phyloP scores from a whole-genome alignment of 768 basidiomycete species.

The Suillus bovinus region DNA sequence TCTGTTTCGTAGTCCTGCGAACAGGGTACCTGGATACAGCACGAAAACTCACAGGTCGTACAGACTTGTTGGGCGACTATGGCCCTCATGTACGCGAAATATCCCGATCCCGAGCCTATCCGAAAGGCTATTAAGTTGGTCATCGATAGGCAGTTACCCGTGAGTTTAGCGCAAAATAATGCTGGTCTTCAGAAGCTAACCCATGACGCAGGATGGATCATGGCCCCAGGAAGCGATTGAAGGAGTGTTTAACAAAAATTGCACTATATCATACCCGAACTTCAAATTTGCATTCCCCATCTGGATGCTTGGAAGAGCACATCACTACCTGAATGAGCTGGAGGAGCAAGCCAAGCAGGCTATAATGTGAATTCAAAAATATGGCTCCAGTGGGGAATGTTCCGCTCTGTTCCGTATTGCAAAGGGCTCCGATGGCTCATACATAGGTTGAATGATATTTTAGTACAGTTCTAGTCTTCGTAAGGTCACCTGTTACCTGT shows the following conservation, averaged over 20 bases:
- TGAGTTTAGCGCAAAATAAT: constrained; percentile 37
- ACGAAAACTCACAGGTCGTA: constrained; percentile 82
- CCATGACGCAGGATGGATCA: constrained; percentile 69
- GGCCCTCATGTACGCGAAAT: constrained; percentile 87
- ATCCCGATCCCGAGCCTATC: constrained; percentile 80
- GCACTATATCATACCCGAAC: constrained; percentile 83
- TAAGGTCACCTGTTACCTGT: not conserved
- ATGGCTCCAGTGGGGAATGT: not conserved
- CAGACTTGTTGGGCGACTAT: constrained; percentile 95
- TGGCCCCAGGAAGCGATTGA: constrained; percentile 97
- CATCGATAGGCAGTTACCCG: constrained; percentile 84
- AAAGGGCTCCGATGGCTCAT: not conserved
- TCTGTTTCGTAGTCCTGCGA: constrained; percentile 72
- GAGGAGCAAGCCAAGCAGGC: constrained; percentile 15
- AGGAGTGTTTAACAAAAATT: constrained; percentile 88
- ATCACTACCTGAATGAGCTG: constrained; percentile 66
- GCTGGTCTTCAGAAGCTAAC: not conserved
- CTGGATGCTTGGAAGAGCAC: constrained; percentile 92
- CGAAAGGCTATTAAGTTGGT: constrained; percentile 78
- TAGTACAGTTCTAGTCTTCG: constrained; percentile 3
- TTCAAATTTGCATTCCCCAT: constrained; percentile 97
- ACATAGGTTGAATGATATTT: not conserved
- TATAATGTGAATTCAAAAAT: not conserved
- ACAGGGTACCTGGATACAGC: constrained; percentile 74
- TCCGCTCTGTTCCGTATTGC: not conserved